These are phyloP conservation scores for Truncatella angustata DNA, from an alignment of 2,329 filamentous ascomycete species.

Conservation along the genomic window DNA sequence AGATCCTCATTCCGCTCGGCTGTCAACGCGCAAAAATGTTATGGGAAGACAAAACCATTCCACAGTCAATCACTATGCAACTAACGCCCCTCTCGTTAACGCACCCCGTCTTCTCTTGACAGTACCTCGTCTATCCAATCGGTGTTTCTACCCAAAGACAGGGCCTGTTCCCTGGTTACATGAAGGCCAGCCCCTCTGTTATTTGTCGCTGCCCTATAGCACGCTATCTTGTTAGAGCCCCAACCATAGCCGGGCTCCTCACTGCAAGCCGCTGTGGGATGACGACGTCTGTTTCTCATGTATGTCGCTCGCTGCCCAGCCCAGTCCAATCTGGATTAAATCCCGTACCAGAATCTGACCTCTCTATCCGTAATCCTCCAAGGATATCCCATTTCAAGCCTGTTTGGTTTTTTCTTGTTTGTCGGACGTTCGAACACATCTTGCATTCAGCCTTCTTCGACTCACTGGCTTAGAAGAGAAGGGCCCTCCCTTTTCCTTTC, in stretches of 20 bases:
- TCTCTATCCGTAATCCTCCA: slow-evolving; percentile 10
- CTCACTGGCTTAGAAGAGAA: too few species aligned
- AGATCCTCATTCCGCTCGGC: too few species aligned
- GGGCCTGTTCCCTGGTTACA: slow-evolving; percentile 9
- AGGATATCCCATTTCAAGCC: not conserved
- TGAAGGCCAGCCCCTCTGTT: slow-evolving; percentile 8
- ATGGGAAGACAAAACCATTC: too few species aligned
- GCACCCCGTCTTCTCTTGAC: not conserved
- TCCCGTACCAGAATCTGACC: slow-evolving; percentile 12
- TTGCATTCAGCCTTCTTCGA: too few species aligned
- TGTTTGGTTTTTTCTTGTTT: not conserved
- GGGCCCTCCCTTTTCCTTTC: too few species aligned
- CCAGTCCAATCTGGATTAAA: slow-evolving; percentile 16
- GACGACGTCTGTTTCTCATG: slow-evolving; percentile 23
- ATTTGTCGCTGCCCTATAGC: slow-evolving; percentile 12
- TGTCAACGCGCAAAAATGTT: too few species aligned
- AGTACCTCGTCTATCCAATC: not conserved
- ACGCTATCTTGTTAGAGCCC: not conserved
- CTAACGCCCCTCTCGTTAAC: not conserved
- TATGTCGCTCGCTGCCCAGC: slow-evolving; percentile 10
- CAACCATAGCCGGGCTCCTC: not conserved
- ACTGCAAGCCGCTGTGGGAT: slow-evolving; percentile 26
- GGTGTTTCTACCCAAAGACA: not conserved
- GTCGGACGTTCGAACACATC: too few species aligned
- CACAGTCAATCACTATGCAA: too few species aligned